Base-by-base conservation (phyloP, 352 stramenopile species). In the Pythium insidiosum region DNA sequence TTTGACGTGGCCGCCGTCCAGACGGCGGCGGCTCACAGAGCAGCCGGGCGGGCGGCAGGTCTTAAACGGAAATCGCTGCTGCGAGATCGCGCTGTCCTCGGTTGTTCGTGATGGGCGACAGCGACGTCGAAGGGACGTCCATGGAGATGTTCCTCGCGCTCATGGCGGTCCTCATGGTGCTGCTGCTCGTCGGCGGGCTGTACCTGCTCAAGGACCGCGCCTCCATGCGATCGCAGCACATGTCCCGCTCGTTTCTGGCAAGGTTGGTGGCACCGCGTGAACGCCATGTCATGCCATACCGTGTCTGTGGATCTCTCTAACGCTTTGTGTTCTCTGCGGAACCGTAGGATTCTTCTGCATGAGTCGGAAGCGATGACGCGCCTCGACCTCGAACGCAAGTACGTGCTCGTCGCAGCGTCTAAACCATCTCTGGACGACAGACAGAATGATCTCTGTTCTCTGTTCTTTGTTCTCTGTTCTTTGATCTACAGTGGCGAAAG, bases 61-160 rank as follows among this genome's bases (percentile, higher is more conserved):
- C n/a, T n/a, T n/a, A n/a, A n/a, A n/a, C n/a, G n/a, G n/a, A n/a
- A n/a, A n/a, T n/a, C n/a, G n/a, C n/a, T n/a, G n/a, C n/a, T n/a
- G n/a, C n/a, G n/a, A n/a, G n/a, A n/a, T n/a, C n/a, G n/a, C n/a
- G n/a, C n/a, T n/a, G n/a, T n/a, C n/a, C n/a, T n/a, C n/a, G n/a
- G n/a, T 11, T 11, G 38, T 35, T 25, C 5, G 20, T 15, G 24
- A 61, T 63, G 54, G 40, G 39, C 25, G 54, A 63, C 36, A 21
- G 41, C 25, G 41, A 56, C 21, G 46, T 40, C 35, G 42, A n/a
- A 7, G 43, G 30, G 24, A 40, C 53, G 23, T 69, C 59, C 33
- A 84, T 88, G 70, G 72, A 78, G 42, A 58, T 86, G 33, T 65
- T 88, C 48, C 66, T 88, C 29, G 68, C 70, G 24, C 66, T 88